Evolutionary conservation across 177 flowering plant genomes (phyloP).

Genomic region (Vitis hybrid): DNA sequence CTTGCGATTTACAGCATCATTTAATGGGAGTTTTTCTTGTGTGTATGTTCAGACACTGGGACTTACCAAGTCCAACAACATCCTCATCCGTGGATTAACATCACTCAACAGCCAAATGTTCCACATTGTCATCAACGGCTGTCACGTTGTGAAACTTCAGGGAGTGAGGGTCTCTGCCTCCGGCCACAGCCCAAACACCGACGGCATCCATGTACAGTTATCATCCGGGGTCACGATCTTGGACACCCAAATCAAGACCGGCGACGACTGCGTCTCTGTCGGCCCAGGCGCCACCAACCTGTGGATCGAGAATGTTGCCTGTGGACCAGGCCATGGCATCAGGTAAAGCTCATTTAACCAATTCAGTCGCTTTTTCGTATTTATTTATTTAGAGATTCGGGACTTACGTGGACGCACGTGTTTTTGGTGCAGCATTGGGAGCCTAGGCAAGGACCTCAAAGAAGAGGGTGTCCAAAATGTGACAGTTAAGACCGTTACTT

Average conservation of each 20-base stretch:
- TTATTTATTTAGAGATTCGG: not conserved
- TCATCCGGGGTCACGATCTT: slow-evolving; percentile 55
- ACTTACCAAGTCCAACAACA: slow-evolving; percentile 43
- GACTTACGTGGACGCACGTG: not conserved
- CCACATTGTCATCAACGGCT: slow-evolving; percentile 56
- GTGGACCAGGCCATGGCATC: slow-evolving; percentile 92
- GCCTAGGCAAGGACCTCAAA: slow-evolving; percentile 42
- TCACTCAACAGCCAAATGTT: slow-evolving; percentile 61
- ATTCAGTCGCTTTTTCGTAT: too few species aligned
- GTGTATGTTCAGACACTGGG: slow-evolving; percentile 39
- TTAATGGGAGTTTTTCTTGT: not conserved
- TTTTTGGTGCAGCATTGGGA: slow-evolving; percentile 52
- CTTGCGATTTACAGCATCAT: too few species aligned
- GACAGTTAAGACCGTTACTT: slow-evolving; percentile 44
- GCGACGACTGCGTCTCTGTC: slow-evolving; percentile 72
- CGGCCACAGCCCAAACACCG: slow-evolving; percentile 78
- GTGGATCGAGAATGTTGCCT: slow-evolving; percentile 56
- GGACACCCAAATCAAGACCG: slow-evolving; percentile 50
- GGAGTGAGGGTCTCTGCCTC: slow-evolving; percentile 49
- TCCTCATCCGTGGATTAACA: slow-evolving; percentile 42
- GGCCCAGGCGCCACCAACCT: slow-evolving; percentile 65
- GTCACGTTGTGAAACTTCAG: slow-evolving; percentile 42
- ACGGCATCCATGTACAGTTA: slow-evolving; percentile 66
- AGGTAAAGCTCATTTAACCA: slow-evolving; percentile 30
- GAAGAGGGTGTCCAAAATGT: slow-evolving; percentile 67